Percentiles rank a stretch among this genome's conserved stretches.
Conservation (phyloP, 2,329 filamentous ascomycete genomes). For the Magnaporthales sp. region DNA sequence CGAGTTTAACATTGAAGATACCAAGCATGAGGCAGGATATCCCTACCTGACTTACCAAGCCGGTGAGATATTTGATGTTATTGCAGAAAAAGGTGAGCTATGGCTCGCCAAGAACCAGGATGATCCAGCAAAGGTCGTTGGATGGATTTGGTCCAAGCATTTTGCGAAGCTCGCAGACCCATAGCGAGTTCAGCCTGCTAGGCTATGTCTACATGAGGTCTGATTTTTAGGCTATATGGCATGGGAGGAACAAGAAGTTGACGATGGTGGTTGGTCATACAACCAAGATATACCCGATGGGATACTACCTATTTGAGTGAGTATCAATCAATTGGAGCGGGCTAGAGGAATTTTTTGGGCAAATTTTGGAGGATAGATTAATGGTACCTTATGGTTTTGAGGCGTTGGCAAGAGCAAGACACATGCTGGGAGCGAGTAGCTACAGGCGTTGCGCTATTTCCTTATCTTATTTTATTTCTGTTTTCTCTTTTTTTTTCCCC, state of each 20-base stretch:
- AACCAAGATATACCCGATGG: not conserved
- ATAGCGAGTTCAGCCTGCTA: constrained; percentile 7
- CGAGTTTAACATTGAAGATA: constrained; percentile 92
- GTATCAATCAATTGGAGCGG: not conserved
- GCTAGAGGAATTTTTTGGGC: not conserved
- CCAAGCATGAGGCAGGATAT: constrained; percentile 87
- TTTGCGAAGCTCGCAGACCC: constrained; percentile 63
- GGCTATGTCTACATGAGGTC: not conserved
- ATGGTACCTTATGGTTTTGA: not conserved
- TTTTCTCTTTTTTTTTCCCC: too few relatives aligned
- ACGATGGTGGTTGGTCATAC: not conserved
- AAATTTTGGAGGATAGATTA: not conserved
- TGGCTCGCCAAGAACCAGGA: constrained; percentile 98
- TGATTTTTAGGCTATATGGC: not conserved
- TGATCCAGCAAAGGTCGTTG: constrained; percentile 67
- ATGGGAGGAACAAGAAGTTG: not conserved
- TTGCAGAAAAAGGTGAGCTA: constrained; percentile 92
- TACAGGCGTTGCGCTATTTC: not conserved
- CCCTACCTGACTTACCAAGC: constrained; percentile 93
- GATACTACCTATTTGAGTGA: not conserved
- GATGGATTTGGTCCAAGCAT: constrained; percentile 99
- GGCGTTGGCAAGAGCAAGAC: not conserved
- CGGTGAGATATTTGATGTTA: constrained; percentile 89
- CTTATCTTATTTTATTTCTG: not conserved
- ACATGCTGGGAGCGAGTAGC: not conserved